Evolutionary conservation across 2,329 filamentous ascomycete genomes (phyloP).

Genomic region (Diaporthe vaccinii): DNA sequence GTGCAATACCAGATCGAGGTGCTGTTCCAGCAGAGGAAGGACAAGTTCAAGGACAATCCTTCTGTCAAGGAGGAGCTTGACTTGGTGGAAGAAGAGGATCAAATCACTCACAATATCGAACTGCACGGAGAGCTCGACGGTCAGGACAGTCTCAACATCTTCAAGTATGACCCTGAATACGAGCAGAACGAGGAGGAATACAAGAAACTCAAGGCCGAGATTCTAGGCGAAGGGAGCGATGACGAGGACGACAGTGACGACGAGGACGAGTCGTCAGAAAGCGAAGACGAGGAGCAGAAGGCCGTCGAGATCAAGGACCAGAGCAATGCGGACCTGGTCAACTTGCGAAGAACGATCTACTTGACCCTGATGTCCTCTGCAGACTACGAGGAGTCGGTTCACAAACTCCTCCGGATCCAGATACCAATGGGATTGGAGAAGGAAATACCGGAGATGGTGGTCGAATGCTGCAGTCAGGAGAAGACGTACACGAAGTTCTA

Average conservation of each 20-base stretch:
- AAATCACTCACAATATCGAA: constrained; percentile 90
- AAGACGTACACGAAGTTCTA: constrained; percentile 99
- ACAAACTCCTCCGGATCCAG: constrained; percentile 96
- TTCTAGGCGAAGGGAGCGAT: constrained; percentile 92
- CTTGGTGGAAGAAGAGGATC: constrained; percentile 96
- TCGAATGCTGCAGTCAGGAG: constrained; percentile 97
- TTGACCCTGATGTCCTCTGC: constrained; percentile 97
- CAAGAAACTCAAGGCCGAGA: constrained; percentile 90
- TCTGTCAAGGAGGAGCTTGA: constrained; percentile 93
- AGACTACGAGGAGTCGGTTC: constrained; percentile 95
- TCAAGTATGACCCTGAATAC: constrained; percentile 93
- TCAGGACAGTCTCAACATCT: constrained; percentile 91
- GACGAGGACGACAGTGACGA: constrained; percentile 78
- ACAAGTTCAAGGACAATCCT: constrained; percentile 95
- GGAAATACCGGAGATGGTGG: constrained; percentile 95
- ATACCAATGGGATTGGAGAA: constrained; percentile 88
- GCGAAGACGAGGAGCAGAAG: constrained; percentile 82
- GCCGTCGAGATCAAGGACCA: constrained; percentile 98
- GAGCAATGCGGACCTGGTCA: constrained; percentile 95
- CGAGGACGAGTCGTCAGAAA: constrained; percentile 78
- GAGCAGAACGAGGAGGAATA: constrained; percentile 94
- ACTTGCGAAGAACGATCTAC: constrained; percentile 93
- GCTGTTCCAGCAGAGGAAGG: constrained; percentile 94
- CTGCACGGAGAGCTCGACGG: constrained; percentile 88
- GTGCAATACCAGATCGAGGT: constrained; percentile 99